Base-by-base conservation (phyloP, 2,329 filamentous ascomycete genomes). In the Colletotrichum nymphaeae region DNA sequence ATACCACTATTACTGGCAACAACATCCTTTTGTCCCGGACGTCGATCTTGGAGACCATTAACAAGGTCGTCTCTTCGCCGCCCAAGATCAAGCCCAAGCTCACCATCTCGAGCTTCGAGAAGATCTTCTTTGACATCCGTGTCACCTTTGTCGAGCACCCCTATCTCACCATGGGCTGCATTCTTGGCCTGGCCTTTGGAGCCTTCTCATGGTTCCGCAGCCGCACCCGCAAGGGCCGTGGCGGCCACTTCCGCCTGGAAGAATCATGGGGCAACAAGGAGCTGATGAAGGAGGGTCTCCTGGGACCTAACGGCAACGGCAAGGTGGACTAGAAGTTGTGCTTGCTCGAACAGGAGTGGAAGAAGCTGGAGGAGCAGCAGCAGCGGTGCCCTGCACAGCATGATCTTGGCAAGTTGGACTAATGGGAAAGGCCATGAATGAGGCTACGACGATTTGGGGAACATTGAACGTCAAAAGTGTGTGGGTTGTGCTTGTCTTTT, bases 1-100 rank as follows among this genome's bases (percentile, higher is more conserved):
- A 99, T 80, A 91, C 89, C 37, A 98, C 95, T 59, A 92, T 93
- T 74, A 97, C 94, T 3, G 96, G 95, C 76, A 96, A 97, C 83
- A 90, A 93, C 75, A 98, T 99, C 80, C 92, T 95, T 77, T 93
- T 95, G 67, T 97, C 93, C 30, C 93, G 97, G 75, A 96, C 95
- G 4, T 95, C 94, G 4, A 98, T 98, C 80, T 90, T 98, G 74
- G 95, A 98, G 83, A 97, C 95, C 16, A 86, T 95, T 67, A 89
- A 90, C 78, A 93, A 94, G 80, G 88, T 95, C 74, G 90, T 93
- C 11, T 86, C 89, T 28, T 90, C 88, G 62, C 92, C 92, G 62
- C 89, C 93, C 59, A 91, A 92, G 80, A 93, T 97, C 81, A 89
- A 90, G 79, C 87, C 93, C 37, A 97, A 96, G 85, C 91, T 93